Percentiles rank a stretch among this genome's conserved stretches.
phyloP scores from a whole-genome alignment of 2,329 filamentous ascomycete genomes.

The Hypoxylon sp. region DNA sequence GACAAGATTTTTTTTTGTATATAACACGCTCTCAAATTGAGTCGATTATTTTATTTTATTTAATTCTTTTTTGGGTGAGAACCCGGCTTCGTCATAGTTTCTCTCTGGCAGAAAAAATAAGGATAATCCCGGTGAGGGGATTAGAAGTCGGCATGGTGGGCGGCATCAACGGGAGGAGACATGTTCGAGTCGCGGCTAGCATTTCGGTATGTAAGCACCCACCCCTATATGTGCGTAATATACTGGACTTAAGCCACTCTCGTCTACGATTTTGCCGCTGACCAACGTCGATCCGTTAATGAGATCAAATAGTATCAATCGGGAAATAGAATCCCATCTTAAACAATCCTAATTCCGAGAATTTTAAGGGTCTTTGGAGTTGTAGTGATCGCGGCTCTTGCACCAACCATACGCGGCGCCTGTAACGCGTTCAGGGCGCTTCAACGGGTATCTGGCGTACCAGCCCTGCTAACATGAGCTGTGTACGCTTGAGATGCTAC shows the following conservation, averaged over 20 bases:
- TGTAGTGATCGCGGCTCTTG: slow-evolving; percentile 1
- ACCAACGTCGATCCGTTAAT: slow-evolving; percentile 17
- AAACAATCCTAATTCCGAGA: not conserved
- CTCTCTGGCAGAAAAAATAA: not conserved
- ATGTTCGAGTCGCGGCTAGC: slow-evolving; percentile 10
- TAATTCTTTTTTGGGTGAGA: not conserved
- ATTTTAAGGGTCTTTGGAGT: slow-evolving; percentile 1
- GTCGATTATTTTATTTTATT: slow-evolving; percentile 3
- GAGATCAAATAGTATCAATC: slow-evolving; percentile 24
- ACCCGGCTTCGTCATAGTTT: not conserved
- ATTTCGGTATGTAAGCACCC: slow-evolving; percentile 17
- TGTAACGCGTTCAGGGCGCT: not conserved
- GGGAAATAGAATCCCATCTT: slow-evolving; percentile 2
- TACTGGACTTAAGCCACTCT: not conserved
- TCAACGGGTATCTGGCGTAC: not conserved
- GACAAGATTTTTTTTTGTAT: not conserved
- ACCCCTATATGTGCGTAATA: slow-evolving; percentile 8
- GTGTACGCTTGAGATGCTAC: not conserved
- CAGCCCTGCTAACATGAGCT: not conserved
- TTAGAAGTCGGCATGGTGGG: slow-evolving; percentile 6
- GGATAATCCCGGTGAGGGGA: slow-evolving; percentile 1
- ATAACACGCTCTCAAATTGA: not conserved
- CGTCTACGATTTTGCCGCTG: not conserved
- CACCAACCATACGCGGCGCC: not conserved
- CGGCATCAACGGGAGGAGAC: not conserved